Base-by-base conservation (phyloP, 352 stramenopile genomes). In the Phytopythium vexans region DNA sequence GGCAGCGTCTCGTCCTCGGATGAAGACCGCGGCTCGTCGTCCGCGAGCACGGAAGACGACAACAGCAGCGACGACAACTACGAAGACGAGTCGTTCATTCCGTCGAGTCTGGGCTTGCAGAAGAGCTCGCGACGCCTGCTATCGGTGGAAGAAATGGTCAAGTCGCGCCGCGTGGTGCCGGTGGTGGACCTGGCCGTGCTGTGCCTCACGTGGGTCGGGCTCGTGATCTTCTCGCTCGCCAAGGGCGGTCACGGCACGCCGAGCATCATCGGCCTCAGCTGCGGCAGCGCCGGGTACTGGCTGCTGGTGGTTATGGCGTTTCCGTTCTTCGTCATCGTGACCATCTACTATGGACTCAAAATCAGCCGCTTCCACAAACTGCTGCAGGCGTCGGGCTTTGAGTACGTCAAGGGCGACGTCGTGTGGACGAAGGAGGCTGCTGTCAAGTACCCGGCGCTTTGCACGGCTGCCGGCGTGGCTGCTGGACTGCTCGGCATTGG, bases 361-460 rank as follows among this genome's bases (percentile, higher is more conserved):
- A 85, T 94, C 52, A 69, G 60, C 21, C 66, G 62, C 8, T 78
- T 82, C 33, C 81, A 92, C 50, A 56, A 64, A 16, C 76, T 86
- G 46, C 52, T 92, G 47, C 68, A 87, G 53, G 61, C 66, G 7
- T 87, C 64, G 0, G 80, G 82, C 8, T 99, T 97, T 62, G 68
- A 87, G n/a, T 99, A 98, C 64, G 67, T 89, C n/a, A 86, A 97
- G 58, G 96, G 95, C 12, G 96, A 99, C 66, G 94, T 99, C 54
- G 56, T 96, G 53, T 99, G 96, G 96, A 86, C 94, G 58, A 74
- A 73, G 33, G 65, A 79, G n/a, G 78, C 89, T 6, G 95, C 96
- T 0, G 58, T 98, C 42, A 83, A 84, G 63, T 92, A 91, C 58
- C 84, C 84, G 6, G 69, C 71, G 32, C 36, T 94, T 1, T 94